Evolutionary conservation across 768 basidiomycete species (phyloP), one percentile per base, ranked within the genome.

Genomic region (Amanita pseudoporphyria): DNA sequence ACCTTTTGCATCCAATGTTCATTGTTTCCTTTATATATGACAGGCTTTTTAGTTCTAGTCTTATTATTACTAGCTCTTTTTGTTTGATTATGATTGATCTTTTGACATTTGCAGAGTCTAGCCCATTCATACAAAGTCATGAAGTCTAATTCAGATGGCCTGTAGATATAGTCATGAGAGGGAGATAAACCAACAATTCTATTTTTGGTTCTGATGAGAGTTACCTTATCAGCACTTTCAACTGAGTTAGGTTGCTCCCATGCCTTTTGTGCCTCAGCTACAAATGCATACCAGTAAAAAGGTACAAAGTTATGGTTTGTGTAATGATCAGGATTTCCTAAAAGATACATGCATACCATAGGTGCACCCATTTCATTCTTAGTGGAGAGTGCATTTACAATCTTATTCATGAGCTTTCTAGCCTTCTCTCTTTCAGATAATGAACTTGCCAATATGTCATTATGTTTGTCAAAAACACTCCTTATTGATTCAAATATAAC

Each of bases 341-440:
- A n/a, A n/a, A n/a, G n/a, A n/a, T n/a, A n/a, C n/a, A n/a, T n/a
- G n/a, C n/a, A n/a, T 0, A 62, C 63, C 62, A 71, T 65, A 0
- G 70, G 70, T 14, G 59, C 60, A 0, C 70, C 70, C 12, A 71
- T 61, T 52, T 71, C 68, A 60, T 28, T 59, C 61, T 28, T 52
- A 26, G 7, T 28, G 38, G 4, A n/a, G n/a, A n/a, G n/a, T n/a
- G n/a, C n/a, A n/a, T n/a, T n/a, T n/a, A n/a, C n/a, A n/a, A n/a
- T n/a, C n/a, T n/a, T n/a, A n/a, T n/a, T n/a, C n/a, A n/a, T n/a
- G n/a, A n/a, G n/a, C n/a, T n/a, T n/a, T n/a, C n/a, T n/a, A n/a
- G n/a, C n/a, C n/a, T n/a, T n/a, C n/a, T n/a, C n/a, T n/a, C n/a
- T n/a, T n/a, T n/a, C 42, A 38, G 7, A 45, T 18, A 16, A 42